Evolutionary conservation across 192 early-diverging fungal species (phyloP), one percentile per base, ranked within the genome.

Genomic region (Geosiphon pyriformis): DNA sequence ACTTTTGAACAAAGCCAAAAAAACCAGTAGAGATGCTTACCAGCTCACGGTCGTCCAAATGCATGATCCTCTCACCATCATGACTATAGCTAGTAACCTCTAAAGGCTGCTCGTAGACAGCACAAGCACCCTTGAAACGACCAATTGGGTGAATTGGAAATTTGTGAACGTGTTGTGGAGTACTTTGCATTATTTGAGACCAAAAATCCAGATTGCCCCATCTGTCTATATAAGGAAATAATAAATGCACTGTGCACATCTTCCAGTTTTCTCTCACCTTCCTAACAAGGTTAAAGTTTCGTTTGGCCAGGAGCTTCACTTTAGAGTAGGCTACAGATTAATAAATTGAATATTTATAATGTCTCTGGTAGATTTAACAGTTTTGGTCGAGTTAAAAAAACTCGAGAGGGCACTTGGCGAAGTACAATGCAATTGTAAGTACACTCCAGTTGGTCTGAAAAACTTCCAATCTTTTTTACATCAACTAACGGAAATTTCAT

Each of bases 71-170:
- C 20, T 80, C 27, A 8, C 78, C 70, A 46, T 87, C 83, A 70
- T 85, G 82, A 58, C 87, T 89, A 62, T 83, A 92, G 4, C 82
- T 86, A 0, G 76, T 69, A 12, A 92, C 64, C 66, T 92, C 90
- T 0, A 69, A 59, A 11, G 90, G 90, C 65, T 90, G 83, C 12
- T 70, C 78, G 65, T 81, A 87, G 1, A 34, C 52, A 4, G 81
- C 76, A 46, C 70, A 80, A 2, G 73, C 47, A 23, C 67, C 78
- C 31, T 76, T 69, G 64, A 78, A 82, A 3, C 70, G 59, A 12
- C 59, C 31, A 15, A 72, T 27, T 10, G 71, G 74, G n/a, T 71
- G 50, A 1, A 80, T 62, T 2, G 70, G 65, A 65, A 82, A 77
- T 17, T 70, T 69, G 55, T 61, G 2, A 12, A 55, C 27, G 12